A percentile compares a stretch with the other conserved stretches of the same genome.
phyloP scores from a whole-genome alignment of 1,284 basidiomycete species.

The Thelephora terrestris region DNA sequence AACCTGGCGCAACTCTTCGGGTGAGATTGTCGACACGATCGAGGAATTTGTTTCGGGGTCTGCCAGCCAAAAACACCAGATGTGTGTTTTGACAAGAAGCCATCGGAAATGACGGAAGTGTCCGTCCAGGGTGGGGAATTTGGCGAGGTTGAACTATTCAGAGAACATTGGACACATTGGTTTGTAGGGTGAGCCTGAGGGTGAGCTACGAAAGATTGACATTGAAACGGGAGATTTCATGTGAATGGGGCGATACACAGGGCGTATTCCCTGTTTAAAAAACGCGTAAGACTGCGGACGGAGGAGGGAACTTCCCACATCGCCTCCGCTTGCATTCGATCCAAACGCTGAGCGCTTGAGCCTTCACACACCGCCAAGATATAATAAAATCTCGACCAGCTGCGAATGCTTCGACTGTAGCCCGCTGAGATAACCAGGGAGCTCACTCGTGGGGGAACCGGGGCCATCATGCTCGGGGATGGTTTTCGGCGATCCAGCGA shows the following conservation, averaged over 20 bases:
- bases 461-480: slow-evolving; percentile 9
- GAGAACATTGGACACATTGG: slow-evolving; percentile 83
- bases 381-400: slow-evolving; percentile 64
- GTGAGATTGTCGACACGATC: slow-evolving; percentile 45
- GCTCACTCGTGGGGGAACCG: slow-evolving; percentile 34
- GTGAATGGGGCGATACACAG: slow-evolving; percentile 74
- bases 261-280: slow-evolving; percentile 65
- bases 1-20: slow-evolving; percentile 34
- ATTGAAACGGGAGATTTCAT: slow-evolving; percentile 85
- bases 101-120: slow-evolving; percentile 75
- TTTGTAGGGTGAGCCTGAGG: slow-evolving; percentile 66
- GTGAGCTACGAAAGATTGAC: slow-evolving; percentile 59
- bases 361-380: slow-evolving; percentile 80
- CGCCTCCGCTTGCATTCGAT: slow-evolving; percentile 90
- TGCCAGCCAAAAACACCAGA: slow-evolving; percentile 65
- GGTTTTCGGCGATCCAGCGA: slow-evolving; percentile 52
- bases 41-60: slow-evolving; percentile 56
- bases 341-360: slow-evolving; percentile 62
- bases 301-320: slow-evolving; percentile 56
- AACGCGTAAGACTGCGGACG: not conserved
- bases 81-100: slow-evolving; percentile 65
- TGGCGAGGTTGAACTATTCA: slow-evolving; percentile 90
- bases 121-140: slow-evolving; percentile 72
- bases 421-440: slow-evolving; percentile 83
- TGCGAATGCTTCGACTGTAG: slow-evolving; percentile 64